Evolutionary conservation across 495 filamentous ascomycete genomes (phyloP).

Genomic region (Podospora appendiculata): DNA sequence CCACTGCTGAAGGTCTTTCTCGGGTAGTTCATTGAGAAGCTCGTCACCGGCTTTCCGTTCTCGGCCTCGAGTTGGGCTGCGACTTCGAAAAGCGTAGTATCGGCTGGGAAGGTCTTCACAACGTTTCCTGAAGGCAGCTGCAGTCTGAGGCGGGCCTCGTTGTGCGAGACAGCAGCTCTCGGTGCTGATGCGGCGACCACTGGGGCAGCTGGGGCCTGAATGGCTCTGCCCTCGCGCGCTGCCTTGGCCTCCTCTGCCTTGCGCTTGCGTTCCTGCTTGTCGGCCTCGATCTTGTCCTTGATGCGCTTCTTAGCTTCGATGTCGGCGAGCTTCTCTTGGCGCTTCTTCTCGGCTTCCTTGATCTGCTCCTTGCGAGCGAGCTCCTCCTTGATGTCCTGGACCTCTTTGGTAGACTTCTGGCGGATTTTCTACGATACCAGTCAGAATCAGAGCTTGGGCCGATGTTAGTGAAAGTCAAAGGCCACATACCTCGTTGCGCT

Average conservation of each 20-base stretch:
- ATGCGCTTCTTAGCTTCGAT: constrained; percentile 78
- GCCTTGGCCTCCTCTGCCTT: constrained; percentile 82
- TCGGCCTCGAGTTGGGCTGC: constrained; percentile 63
- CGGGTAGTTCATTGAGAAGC: constrained; percentile 81
- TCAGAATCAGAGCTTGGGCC: constrained; percentile 5
- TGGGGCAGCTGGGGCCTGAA: constrained; percentile 32
- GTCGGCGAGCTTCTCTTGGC: constrained; percentile 82
- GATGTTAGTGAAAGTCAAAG: background rate
- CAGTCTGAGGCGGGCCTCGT: constrained; percentile 73
- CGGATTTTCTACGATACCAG: constrained; percentile 61
- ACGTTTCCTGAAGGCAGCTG: constrained; percentile 67
- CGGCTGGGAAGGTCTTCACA: constrained; percentile 73
- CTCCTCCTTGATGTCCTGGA: constrained; percentile 73
- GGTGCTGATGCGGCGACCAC: constrained; percentile 24
- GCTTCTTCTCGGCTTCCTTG: constrained; percentile 80
- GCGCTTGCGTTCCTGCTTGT: constrained; percentile 75
- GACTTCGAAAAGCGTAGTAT: constrained; percentile 92
- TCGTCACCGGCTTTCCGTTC: constrained; percentile 48
- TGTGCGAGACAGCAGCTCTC: constrained; percentile 45
- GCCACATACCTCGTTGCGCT: constrained; percentile 71
- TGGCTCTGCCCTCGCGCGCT: constrained; percentile 61
- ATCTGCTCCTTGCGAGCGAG: constrained; percentile 78
- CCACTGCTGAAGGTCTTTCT: constrained; percentile 67
- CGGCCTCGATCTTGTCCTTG: constrained; percentile 84
- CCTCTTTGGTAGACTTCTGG: constrained; percentile 71